Evolutionary conservation across 768 basidiomycete species (phyloP).

Genomic region (Macrolepiota fuliginosa): DNA sequence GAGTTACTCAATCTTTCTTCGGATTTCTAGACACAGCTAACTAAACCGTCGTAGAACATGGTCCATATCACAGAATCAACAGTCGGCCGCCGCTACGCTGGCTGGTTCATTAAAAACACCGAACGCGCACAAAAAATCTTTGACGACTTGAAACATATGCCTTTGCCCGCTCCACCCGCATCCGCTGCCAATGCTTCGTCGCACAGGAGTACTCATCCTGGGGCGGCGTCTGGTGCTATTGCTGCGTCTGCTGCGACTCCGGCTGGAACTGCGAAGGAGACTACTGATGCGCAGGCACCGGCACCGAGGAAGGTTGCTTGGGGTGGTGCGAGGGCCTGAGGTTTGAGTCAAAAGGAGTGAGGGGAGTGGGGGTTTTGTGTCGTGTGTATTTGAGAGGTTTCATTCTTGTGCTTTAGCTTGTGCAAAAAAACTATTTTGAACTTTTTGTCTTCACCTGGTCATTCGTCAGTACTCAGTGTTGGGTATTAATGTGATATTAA

Average conservation of each 20-base stretch:
- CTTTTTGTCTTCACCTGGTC: too few relatives aligned
- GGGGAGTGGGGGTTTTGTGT: too few relatives aligned
- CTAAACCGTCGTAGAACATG: conserved; percentile 66
- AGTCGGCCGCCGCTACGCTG: conserved; percentile 88
- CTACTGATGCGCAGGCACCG: conserved; percentile 16
- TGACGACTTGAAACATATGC: conserved; percentile 65
- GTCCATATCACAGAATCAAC: conserved; percentile 96
- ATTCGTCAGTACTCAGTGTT: too few relatives aligned
- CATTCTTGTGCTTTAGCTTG: neutral
- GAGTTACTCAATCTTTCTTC: conserved; percentile 23
- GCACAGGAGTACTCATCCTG: conserved; percentile 8
- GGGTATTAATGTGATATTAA: too few relatives aligned
- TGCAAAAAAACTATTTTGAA: neutral
- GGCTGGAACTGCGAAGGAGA: conserved; percentile 15
- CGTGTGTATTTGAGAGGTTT: neutral
- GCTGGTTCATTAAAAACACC: conserved; percentile 97
- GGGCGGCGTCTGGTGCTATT: neutral
- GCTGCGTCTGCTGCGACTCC: conserved; percentile 11
- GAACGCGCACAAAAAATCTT: conserved; percentile 87
- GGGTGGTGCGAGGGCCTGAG: conserved; percentile 43
- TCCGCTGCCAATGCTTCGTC: conserved; percentile 18
- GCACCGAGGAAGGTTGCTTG: conserved; percentile 56
- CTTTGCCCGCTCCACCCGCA: conserved; percentile 38
- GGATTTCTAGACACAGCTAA: neutral
- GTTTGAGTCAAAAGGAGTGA: too few relatives aligned